phyloP scores from a whole-genome alignment of 2,329 filamentous ascomycete genomes.

The Piedraia hortae region DNA sequence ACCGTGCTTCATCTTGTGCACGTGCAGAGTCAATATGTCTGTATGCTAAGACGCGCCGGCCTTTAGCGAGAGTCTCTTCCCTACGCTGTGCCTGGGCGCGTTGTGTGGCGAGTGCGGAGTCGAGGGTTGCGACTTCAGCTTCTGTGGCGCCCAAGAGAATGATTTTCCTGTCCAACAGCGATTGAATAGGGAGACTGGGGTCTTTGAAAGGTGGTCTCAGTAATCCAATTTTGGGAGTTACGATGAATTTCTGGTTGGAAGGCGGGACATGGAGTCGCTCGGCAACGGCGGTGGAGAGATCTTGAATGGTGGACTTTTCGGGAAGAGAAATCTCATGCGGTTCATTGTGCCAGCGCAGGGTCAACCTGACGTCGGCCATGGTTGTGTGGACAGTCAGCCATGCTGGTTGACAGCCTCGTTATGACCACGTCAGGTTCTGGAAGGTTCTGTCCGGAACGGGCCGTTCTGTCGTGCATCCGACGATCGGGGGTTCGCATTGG shows the following conservation, averaged over 20 bases:
- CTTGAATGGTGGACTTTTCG: slow-evolving; percentile 26
- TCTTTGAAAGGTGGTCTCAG: slow-evolving; percentile 37
- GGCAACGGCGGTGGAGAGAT: slow-evolving; percentile 33
- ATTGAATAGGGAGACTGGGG: slow-evolving; percentile 21
- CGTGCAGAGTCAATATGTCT: slow-evolving; percentile 19
- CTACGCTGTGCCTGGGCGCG: slow-evolving; percentile 19
- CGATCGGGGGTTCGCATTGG: too few relatives aligned
- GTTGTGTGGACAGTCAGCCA: too few relatives aligned
- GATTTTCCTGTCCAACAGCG: slow-evolving; percentile 30
- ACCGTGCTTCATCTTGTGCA: slow-evolving; percentile 31
- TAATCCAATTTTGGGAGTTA: slow-evolving; percentile 36
- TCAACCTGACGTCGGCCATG: too few relatives aligned
- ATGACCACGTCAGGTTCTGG: too few relatives aligned
- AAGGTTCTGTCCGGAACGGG: too few relatives aligned
- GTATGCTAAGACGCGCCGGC: slow-evolving; percentile 12
- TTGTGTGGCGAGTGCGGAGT: slow-evolving; percentile 22
- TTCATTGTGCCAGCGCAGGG: too few relatives aligned
- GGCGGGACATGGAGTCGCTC: slow-evolving; percentile 29
- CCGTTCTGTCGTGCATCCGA: too few relatives aligned
- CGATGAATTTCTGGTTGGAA: slow-evolving; percentile 37
- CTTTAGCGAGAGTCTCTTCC: slow-evolving; percentile 14
- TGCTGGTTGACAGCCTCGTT: too few relatives aligned
- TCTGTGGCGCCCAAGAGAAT: slow-evolving; percentile 36
- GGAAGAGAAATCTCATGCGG: too few relatives aligned
- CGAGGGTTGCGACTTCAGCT: slow-evolving; percentile 29